These are phyloP conservation scores for Phytophthora pluvialis DNA, from an alignment of 352 stramenopile genomes.

Conservation along the genomic window DNA sequence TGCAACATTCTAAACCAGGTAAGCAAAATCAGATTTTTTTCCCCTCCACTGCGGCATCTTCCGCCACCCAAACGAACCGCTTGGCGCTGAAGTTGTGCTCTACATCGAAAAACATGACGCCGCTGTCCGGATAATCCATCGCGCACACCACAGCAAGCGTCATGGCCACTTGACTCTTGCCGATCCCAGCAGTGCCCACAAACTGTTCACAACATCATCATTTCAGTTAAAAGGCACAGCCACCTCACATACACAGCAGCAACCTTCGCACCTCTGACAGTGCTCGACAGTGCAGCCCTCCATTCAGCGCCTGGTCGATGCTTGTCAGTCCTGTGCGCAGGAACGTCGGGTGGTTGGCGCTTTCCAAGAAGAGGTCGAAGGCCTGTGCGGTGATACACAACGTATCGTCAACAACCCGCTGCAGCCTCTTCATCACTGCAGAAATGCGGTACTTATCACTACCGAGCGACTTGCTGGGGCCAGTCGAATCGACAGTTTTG, in stretches of 20 bases:
- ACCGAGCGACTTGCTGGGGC: constrained; percentile 54
- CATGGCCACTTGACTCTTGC: constrained; percentile 81
- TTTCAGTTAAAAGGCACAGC: constrained; percentile 5
- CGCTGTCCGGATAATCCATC: constrained; percentile 62
- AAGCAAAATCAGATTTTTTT: background rate
- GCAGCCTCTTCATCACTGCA: background rate
- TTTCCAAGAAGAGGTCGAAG: constrained; percentile 83
- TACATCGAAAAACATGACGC: constrained; percentile 73
- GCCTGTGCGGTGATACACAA: constrained; percentile 42
- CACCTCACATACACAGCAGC: constrained; percentile 5
- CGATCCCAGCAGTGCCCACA: constrained; percentile 69
- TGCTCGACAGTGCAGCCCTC: constrained; percentile 59
- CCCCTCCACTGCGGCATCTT: background rate
- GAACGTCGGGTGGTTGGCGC: constrained; percentile 64
- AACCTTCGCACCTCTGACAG: constrained; percentile 54
- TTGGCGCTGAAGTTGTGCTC: constrained; percentile 81
- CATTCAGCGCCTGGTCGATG: constrained; percentile 70
- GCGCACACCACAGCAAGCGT: constrained; percentile 75
- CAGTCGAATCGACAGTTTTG: constrained; percentile 61
- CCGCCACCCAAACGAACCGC: constrained; percentile 34
- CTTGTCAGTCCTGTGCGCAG: constrained; percentile 66
- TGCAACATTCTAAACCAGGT: constrained; percentile 46
- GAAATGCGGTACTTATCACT: background rate
- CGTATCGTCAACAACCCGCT: constrained; percentile 3
- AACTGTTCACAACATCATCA: constrained; percentile 45